Evolutionary conservation across 2,329 filamentous ascomycete species (phyloP).

Genomic region (Diaporthe australafricana): DNA sequence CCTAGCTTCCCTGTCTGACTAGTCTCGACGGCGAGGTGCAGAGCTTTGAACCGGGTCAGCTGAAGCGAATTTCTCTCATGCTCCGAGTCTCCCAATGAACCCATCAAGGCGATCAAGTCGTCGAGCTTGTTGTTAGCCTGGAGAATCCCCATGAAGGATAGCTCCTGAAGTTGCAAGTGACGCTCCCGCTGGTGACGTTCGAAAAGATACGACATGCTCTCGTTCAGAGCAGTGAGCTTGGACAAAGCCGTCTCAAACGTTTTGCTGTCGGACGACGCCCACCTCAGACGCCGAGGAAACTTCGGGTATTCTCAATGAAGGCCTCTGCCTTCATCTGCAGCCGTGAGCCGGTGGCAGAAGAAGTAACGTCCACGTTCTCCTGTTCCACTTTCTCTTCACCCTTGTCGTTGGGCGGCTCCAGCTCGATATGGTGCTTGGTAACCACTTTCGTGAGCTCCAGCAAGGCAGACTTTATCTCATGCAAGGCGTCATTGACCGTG

Average conservation of each 20-base stretch:
- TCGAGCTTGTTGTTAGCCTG: constrained; percentile 25
- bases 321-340: not conserved
- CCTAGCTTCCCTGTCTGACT: not conserved
- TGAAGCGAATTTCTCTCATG: not conserved
- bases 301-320: constrained; percentile 25
- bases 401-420: too few relatives aligned
- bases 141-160: constrained; percentile 20
- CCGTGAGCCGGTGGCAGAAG: not conserved
- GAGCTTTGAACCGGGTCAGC: constrained; percentile 28
- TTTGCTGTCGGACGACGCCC: constrained; percentile 9
- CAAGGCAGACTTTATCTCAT: constrained; percentile 23
- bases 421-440: not conserved
- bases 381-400: not conserved
- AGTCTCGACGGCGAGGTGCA: constrained; percentile 11
- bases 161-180: constrained; percentile 24
- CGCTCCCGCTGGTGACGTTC: constrained; percentile 22
- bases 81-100: not conserved
- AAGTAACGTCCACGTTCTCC: not conserved
- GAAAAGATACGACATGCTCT: constrained; percentile 22
- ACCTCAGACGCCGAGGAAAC: constrained; percentile 17
- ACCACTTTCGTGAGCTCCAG: constrained; percentile 22
- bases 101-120: constrained; percentile 9
- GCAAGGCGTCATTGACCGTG: constrained; percentile 22
- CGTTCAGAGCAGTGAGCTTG: constrained; percentile 23
- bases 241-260: constrained; percentile 19